Percentiles rank a stretch among this genome's conserved stretches.
phyloP scores from a whole-genome alignment of 2,329 filamentous ascomycete species.

The Penicillium griseofulvum region DNA sequence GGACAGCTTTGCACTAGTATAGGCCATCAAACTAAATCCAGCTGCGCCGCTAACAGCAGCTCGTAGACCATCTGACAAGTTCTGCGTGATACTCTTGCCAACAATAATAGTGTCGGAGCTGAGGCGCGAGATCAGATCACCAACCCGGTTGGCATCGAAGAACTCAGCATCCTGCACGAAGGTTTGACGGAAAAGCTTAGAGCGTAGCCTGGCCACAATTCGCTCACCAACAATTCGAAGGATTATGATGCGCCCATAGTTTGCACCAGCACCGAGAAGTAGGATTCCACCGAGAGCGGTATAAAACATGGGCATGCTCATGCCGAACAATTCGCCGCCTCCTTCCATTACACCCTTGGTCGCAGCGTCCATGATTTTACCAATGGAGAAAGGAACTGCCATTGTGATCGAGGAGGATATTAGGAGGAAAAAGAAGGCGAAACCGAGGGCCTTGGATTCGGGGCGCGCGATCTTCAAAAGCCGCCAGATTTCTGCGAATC shows the following conservation, averaged over 20 bases:
- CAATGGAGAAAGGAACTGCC: constrained; percentile 94
- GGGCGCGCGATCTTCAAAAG: constrained; percentile 85
- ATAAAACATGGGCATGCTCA: constrained; percentile 87
- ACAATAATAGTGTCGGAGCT: constrained; percentile 97
- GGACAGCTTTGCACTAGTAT: constrained; percentile 86
- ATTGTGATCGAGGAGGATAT: constrained; percentile 91
- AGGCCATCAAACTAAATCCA: constrained; percentile 92
- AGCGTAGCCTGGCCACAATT: constrained; percentile 84
- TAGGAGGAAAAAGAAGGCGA: constrained; percentile 81
- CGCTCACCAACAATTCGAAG: constrained; percentile 92
- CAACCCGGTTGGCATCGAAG: constrained; percentile 95
- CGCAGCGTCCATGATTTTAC: constrained; percentile 88
- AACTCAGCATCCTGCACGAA: constrained; percentile 98
- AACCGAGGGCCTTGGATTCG: constrained; percentile 71
- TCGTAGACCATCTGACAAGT: constrained; percentile 91
- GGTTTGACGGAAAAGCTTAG: constrained; percentile 84
- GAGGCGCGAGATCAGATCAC: constrained; percentile 91
- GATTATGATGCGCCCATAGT: constrained; percentile 91
- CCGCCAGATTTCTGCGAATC: constrained; percentile 75
- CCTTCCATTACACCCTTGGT: constrained; percentile 69
- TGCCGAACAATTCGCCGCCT: constrained; percentile 69
- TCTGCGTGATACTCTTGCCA: constrained; percentile 97
- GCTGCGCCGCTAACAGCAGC: constrained; percentile 86
- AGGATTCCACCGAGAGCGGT: constrained; percentile 72
- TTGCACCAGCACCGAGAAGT: constrained; percentile 79